Conservation (phyloP, 164 flowering plant species). For the Chimonanthus salicifolius region DNA sequence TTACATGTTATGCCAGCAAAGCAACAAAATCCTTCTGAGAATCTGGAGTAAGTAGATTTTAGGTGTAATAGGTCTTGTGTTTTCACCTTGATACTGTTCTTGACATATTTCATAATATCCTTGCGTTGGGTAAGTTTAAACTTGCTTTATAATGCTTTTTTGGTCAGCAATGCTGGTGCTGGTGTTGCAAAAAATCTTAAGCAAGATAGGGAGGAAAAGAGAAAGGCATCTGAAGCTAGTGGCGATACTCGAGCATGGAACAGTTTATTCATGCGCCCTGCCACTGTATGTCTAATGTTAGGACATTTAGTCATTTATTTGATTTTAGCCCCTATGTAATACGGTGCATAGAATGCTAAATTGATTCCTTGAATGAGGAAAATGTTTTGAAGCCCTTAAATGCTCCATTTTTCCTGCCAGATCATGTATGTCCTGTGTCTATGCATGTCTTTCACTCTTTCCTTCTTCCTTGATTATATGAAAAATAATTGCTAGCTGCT, state of each 20-base stretch:
- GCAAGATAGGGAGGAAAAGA: conserved; percentile 62
- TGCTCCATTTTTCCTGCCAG: neutral
- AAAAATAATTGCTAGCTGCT: too few species aligned
- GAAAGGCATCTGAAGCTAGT: conserved; percentile 81
- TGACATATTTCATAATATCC: neutral
- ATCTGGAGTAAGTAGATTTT: conserved; percentile 46
- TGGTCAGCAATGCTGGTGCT: conserved; percentile 26
- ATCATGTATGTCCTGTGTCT: neutral
- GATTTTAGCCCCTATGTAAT: neutral
- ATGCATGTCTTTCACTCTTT: neutral
- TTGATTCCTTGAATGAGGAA: neutral
- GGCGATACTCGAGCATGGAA: conserved; percentile 94
- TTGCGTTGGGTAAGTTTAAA: neutral
- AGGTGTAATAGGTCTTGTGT: neutral
- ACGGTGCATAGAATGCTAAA: neutral
- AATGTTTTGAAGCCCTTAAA: neutral
- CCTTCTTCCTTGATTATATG: too few species aligned
- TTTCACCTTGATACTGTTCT: neutral
- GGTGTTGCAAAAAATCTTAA: conserved; percentile 55
- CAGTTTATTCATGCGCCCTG: conserved; percentile 80
- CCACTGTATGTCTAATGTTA: conserved; percentile 46
- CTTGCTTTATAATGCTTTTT: neutral
- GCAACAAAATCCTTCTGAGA: conserved; percentile 32
- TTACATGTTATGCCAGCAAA: conserved; percentile 84
- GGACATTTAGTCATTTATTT: neutral